phyloP scores from a whole-genome alignment of 768 basidiomycete species.

The Kwoniella dendrophila region DNA sequence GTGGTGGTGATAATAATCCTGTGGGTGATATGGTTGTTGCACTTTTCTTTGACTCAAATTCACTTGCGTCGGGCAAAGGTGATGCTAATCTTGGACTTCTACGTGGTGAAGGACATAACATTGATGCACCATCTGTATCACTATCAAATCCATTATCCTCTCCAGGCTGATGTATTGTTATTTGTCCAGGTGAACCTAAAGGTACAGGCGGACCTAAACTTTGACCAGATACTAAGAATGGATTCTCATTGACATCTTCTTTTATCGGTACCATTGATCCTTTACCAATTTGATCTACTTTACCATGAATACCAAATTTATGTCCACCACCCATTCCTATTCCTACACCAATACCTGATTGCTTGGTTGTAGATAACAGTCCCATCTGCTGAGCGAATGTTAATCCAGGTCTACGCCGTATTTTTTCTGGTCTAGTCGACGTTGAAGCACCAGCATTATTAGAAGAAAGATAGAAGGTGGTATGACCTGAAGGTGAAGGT shows the following conservation, averaged over 20 bases:
- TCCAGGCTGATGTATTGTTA: constrained; percentile 24
- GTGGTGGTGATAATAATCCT: constrained; percentile 27
- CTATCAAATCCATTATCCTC: constrained; percentile 8
- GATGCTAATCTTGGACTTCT: constrained; percentile 14
- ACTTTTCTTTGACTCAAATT: not conserved
- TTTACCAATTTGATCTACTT: constrained; percentile 32
- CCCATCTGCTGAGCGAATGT: constrained; percentile 52
- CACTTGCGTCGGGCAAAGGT: constrained; percentile 1
- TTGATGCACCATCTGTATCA: constrained; percentile 1
- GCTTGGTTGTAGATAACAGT: constrained; percentile 8
- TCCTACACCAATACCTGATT: constrained; percentile 35
- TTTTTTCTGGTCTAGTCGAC: constrained; percentile 14
- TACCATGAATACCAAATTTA: constrained; percentile 25
- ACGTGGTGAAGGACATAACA: not conserved
- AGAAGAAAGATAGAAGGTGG: constrained; percentile 42
- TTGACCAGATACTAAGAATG: constrained; percentile 30
- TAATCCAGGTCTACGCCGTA: constrained; percentile 42
- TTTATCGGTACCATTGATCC: not conserved
- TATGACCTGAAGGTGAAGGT: constrained; percentile 42
- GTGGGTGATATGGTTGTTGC: constrained; percentile 5
- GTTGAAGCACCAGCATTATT: constrained; percentile 4
- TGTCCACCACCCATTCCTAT: constrained; percentile 43
- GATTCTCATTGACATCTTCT: constrained; percentile 36
- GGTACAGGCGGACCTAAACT: constrained; percentile 7
- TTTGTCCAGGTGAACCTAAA: constrained; percentile 29